Conservation (phyloP, 495 filamentous ascomycete species). For the Penicilliopsis zonata region DNA sequence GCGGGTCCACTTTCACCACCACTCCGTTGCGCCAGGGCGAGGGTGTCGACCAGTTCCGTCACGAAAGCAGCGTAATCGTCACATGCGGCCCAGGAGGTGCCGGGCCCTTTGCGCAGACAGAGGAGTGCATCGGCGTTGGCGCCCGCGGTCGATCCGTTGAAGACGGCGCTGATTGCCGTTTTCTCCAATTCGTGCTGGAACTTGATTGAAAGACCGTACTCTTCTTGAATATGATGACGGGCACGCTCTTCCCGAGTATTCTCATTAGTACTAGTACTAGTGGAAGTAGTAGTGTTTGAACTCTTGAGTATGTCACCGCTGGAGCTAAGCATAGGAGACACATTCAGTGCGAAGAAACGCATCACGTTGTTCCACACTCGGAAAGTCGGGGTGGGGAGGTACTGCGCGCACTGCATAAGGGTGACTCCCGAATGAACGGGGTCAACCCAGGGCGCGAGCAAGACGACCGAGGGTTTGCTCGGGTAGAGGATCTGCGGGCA, state of each 20-base stretch:
- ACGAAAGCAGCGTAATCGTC: constrained; percentile 17
- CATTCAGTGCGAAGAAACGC: constrained; percentile 18
- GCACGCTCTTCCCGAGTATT: constrained; percentile 4
- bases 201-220: constrained; percentile 8
- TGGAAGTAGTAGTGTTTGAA: constrained; percentile 4
- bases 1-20: too few species aligned
- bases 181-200: constrained; percentile 12
- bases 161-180: constrained; percentile 10
- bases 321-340: constrained; percentile 9
- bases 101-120: constrained; percentile 15
- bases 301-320: constrained; percentile 10
- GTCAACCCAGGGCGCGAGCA: constrained; percentile 37
- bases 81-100: constrained; percentile 13
- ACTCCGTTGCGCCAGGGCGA: neutral
- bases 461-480: constrained; percentile 13
- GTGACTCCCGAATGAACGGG: constrained; percentile 22
- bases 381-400: constrained; percentile 15
- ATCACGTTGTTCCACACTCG: constrained; percentile 21
- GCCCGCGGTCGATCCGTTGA: constrained; percentile 15
- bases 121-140: constrained; percentile 23
- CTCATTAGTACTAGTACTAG: neutral
- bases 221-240: constrained; percentile 6
- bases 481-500: constrained; percentile 28
- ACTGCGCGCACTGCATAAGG: constrained; percentile 14
- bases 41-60: constrained; percentile 5